Evolutionary conservation across 345 rosid genomes (phyloP).

Genomic region (Euphorbia tirucalli): DNA sequence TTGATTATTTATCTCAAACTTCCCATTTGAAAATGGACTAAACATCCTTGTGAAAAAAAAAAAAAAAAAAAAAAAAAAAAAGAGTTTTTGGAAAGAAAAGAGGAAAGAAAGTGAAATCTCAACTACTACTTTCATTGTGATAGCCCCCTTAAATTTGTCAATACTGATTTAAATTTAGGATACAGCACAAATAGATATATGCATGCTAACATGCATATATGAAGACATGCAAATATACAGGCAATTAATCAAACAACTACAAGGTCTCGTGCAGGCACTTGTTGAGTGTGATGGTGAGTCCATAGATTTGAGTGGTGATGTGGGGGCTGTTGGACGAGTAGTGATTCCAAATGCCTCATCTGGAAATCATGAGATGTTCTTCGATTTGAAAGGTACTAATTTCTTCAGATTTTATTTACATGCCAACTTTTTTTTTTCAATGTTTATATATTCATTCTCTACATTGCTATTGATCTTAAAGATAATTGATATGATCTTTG

Average conservation of each 20-base stretch:
- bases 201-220: neutral
- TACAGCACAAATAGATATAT: neutral
- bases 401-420: constrained; percentile 7
- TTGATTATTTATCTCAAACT: neutral
- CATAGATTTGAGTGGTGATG: constrained; percentile 90
- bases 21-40: neutral
- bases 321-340: constrained; percentile 93
- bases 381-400: constrained; percentile 81
- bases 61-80: no score
- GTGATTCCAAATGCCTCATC: constrained; percentile 54
- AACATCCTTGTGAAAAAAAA: neutral
- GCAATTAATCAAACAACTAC: constrained; percentile 13
- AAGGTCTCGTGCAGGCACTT: constrained; percentile 63
- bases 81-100: neutral
- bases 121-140: neutral
- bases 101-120: neutral
- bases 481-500: constrained; percentile 5
- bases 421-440: neutral
- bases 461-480: constrained; percentile 6
- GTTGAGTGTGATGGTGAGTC: constrained; percentile 97
- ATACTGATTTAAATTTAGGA: neutral
- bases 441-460: neutral
- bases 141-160: neutral
- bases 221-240: neutral
- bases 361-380: constrained; percentile 57